Percentiles rank a stretch among this genome's conserved stretches.
Conservation (phyloP, 306 rosid genomes). For the Vigna trinervia region DNA sequence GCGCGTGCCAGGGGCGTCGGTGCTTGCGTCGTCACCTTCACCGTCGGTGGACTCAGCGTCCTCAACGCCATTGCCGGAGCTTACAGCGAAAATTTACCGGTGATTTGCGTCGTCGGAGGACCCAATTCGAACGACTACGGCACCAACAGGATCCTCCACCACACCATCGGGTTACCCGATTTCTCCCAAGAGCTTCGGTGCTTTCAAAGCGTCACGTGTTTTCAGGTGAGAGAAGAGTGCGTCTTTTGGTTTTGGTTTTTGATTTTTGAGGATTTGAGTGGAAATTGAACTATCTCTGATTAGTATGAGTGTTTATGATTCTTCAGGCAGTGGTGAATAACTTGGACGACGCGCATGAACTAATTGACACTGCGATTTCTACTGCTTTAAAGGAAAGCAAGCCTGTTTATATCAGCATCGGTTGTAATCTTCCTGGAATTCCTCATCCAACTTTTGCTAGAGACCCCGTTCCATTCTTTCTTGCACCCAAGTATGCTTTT, state of each 20-base stretch:
- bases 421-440: conserved; percentile 77
- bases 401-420: conserved; percentile 80
- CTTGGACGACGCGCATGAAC: conserved; percentile 85
- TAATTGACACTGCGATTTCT: conserved; percentile 88
- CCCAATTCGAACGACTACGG: conserved; percentile 91
- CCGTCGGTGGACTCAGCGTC: conserved; percentile 91
- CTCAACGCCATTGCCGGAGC: conserved; percentile 94
- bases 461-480: conserved; percentile 87
- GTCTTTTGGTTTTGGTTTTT: conserved; percentile 8
- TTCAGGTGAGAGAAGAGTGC: conserved; percentile 53
- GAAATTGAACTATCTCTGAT: neutral
- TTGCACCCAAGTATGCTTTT: conserved; percentile 63
- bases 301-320: conserved; percentile 3
- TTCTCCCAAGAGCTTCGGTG: conserved; percentile 78
- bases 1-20: conserved; percentile 83
- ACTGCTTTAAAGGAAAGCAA: conserved; percentile 91
- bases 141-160: conserved; percentile 82
- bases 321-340: conserved; percentile 80
- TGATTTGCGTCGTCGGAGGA: conserved; percentile 81
- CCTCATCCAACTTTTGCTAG: conserved; percentile 77
- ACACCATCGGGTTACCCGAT: conserved; percentile 83
- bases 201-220: conserved; percentile 80
- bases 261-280: neutral
- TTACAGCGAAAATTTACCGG: conserved; percentile 80
- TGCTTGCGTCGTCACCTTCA: conserved; percentile 88